Base-by-base conservation (phyloP, 2,329 filamentous ascomycete genomes). In the Stachybotrys chartarum region DNA sequence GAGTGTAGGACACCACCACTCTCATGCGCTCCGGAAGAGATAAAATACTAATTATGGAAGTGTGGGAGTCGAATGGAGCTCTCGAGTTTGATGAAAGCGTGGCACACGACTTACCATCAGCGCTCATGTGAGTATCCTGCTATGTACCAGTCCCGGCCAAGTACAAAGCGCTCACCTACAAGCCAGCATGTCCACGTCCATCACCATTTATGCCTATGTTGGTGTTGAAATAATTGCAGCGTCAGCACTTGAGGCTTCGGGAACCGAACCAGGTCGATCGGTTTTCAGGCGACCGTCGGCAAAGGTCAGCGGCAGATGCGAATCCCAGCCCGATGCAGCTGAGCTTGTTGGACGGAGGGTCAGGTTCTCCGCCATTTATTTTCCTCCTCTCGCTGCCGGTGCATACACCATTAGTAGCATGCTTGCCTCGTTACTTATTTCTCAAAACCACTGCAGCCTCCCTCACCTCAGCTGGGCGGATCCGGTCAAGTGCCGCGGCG, bases 161-260 rank as follows among this genome's bases (percentile, higher is more conserved):
- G 16, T 16, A 16, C 39, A 44, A 47, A 18, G 17, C 16, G 17
- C 30, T 14, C 47, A 4, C 31, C n/a, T n/a, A 31, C 30, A 17
- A 10, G 12, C 10, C 47, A 68, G 64, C 10, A 66, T 68, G 54
- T 67, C 58, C 32, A 52, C 67, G 8, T 67, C 65, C 8, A 66
- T 67, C 7, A 66, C 68, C 30, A 63, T 65, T 3, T 71, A 66
- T 50, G 62, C 68, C 18, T 71, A 67, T 56, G 64, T 70, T 18
- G 68, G 68, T 1, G 63, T 71, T 44, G 68, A 71, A 52, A 62
- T 67, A 48, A 63, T 68, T 1, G 66, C 68, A 2, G 68, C 67
- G 0, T 66, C 64, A 11, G 66, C 68, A 6, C 58, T 70, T 2
- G 68, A 70, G 56, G 66, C 67, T 4, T 58, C 62, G 14, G 18